A percentile compares a stretch with the other conserved stretches of the same genome.
Evolutionary conservation across 2,329 filamentous ascomycete species (phyloP).

Genomic region (Fusarium tanahbumbuense): DNA sequence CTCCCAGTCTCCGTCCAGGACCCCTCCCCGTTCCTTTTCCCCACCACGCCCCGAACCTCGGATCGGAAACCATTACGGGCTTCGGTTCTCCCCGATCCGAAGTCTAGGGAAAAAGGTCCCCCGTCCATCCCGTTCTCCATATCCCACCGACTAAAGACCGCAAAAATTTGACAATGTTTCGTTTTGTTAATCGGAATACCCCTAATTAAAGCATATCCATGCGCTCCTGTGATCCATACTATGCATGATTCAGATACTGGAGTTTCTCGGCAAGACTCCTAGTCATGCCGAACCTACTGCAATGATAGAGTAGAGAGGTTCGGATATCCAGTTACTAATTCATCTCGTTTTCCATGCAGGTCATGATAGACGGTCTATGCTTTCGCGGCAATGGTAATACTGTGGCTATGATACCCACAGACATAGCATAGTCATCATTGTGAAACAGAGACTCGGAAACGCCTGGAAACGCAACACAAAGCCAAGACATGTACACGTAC

Average conservation of each 20-base stretch:
- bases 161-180: background rate
- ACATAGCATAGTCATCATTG: conserved; percentile 14
- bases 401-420: background rate
- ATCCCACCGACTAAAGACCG: background rate
- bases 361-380: conserved; percentile 2
- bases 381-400: background rate
- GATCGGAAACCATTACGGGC: conserved; percentile 21
- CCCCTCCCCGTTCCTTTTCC: background rate
- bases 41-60: conserved; percentile 29
- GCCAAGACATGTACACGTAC: conserved; percentile 22
- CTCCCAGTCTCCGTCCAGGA: background rate
- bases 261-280: background rate
- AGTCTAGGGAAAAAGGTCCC: background rate
- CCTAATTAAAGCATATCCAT: background rate
- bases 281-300: background rate
- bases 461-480: conserved; percentile 13
- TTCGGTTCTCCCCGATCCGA: conserved; percentile 7
- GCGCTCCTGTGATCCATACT: background rate
- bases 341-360: conserved; percentile 18
- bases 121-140: background rate
- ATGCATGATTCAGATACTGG: background rate
- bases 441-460: conserved; percentile 34
- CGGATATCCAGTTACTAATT: background rate
- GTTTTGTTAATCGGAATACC: background rate
- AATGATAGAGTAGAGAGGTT: background rate